phyloP scores from a whole-genome alignment of 192 early-diverging fungal genomes.

The Endogone sp. region DNA sequence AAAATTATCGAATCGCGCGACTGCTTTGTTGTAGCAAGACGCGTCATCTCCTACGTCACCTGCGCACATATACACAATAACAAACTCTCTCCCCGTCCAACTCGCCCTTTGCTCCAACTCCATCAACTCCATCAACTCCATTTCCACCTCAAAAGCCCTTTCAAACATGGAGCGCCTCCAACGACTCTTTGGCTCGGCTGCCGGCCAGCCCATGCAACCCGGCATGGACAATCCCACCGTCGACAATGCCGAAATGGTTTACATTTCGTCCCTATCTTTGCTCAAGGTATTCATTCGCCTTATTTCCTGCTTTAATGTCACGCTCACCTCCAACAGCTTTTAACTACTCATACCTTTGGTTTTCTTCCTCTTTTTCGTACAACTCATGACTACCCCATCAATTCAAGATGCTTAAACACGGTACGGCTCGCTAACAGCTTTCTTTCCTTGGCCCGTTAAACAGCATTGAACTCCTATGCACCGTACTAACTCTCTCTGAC shows the following conservation, averaged over 20 bases:
- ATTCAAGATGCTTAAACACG: not conserved
- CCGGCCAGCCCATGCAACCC: slow-evolving; percentile 48
- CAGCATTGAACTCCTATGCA: too few relatives aligned
- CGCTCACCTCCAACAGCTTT: too few relatives aligned
- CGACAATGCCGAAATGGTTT: slow-evolving; percentile 98
- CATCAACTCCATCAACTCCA: too few relatives aligned
- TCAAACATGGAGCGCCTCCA: slow-evolving; percentile 55
- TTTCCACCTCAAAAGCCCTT: too few relatives aligned
- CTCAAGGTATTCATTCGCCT: slow-evolving; percentile 67
- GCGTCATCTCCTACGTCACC: slow-evolving; percentile 1
- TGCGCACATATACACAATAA: not conserved
- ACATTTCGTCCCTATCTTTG: slow-evolving; percentile 97
- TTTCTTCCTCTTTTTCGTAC: not conserved
- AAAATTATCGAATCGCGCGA: too few relatives aligned
- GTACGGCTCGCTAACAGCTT: too few relatives aligned
- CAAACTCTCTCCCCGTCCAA: too few relatives aligned
- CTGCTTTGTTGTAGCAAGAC: too few relatives aligned
- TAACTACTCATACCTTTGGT: not conserved
- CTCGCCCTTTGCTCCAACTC: too few relatives aligned
- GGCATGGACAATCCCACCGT: slow-evolving; percentile 88
- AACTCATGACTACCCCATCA: not conserved
- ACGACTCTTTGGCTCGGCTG: slow-evolving; percentile 49
- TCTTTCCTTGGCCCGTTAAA: too few relatives aligned
- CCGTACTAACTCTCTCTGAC: too few relatives aligned
- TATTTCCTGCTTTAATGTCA: too few relatives aligned